Evolutionary conservation across 2,329 filamentous ascomycete species (phyloP), one percentile per base, ranked within the genome.

Genomic region (Microcera coccophila): DNA sequence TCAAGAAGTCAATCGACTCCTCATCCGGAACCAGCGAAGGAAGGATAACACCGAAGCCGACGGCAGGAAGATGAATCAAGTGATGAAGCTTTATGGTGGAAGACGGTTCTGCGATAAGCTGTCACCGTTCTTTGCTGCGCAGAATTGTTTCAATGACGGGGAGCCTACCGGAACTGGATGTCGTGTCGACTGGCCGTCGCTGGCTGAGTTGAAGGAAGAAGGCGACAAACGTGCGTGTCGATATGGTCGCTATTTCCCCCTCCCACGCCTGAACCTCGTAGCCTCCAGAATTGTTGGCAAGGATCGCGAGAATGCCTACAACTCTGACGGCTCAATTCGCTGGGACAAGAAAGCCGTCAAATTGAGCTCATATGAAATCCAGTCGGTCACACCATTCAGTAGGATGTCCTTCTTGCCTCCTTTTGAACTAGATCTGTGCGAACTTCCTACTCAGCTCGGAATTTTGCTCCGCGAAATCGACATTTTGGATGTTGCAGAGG

Each of bases 151-250:
- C 54, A 62, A 61, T 41, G 47, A 54, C 16, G 39, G 49, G 16
- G 38, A 38, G 9, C 44, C 45, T 12, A 44, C 31, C 14, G 42
- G 52, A 15, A 36, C 47, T 7, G 36, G 52, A 5, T 36, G 38
- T 17, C 49, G 39, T 10, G 59, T 53, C 17, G 52, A 56, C 34
- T 69, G 66, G 66, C 66, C 66, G 2, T 57, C 60, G 8, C 47
- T 64, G 29, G 50, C 63, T 11, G 64, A 66, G 41, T 54, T 68
- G 20, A 68, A 67, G 38, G 62, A 64, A 19, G 60, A 63, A 12
- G 62, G 63, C 26, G 61, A 67, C 40, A 59, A 53, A 32, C 54
- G 60, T 15, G 50, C 55, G 1, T 34, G 37, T 24, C 41, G 45
- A 34, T 45, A 56, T 32, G 45, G 54, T 16, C 61, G 63, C n/a